Base-by-base conservation (phyloP, 1,284 basidiomycete genomes). In the Apiotrichum gamsii region DNA sequence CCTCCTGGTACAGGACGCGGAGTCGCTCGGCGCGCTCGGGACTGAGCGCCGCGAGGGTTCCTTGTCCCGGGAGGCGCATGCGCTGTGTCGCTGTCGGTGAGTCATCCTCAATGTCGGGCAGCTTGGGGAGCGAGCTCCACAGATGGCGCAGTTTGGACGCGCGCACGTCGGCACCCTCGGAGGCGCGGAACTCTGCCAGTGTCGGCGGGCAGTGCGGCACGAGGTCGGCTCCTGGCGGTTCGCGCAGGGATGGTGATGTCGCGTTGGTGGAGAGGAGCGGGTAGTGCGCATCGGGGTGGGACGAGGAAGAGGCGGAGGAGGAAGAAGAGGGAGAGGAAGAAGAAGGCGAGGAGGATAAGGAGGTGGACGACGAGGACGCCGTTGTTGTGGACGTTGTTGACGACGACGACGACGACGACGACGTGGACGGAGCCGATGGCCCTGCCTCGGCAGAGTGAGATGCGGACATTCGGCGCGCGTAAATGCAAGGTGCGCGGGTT, bases 1-100 rank as follows among this genome's bases (percentile, higher is more conserved):
- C 90, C 57, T 81, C 79, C 56, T 86, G 81, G 72, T 93, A 91
- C 72, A 82, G 79, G 47, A 75, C 77, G 57, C 80, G 76, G 60
- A 90, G 74, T 58, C 79, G 75, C 61, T 81, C 78, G 16, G 84
- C 88, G 52, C 78, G 76, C 71, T 87, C 85, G 30, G 74, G 76
- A 32, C 82, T 83, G 56, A 86, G 67, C 43, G 74, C 70, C 19
- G 62, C 59, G 28, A 63, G 45, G 11, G 71, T 73, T 53, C 60
- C 71, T 51, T 73, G 71, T 5, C 68, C 71, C 3, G 71, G 71
- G 4, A 73, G 48, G 35, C 65, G 61, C 62, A 67, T 68, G 21
- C 55, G 55, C 47, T 64, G 59, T 2, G 64, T 62, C 21, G 62
- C 49, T 8, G 65, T 65, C 3, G 62, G 65, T 16, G 52, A 42